These are phyloP conservation scores for Eucalyptus tenuipes DNA, from an alignment of 345 rosid genomes.

Conservation along the genomic window DNA sequence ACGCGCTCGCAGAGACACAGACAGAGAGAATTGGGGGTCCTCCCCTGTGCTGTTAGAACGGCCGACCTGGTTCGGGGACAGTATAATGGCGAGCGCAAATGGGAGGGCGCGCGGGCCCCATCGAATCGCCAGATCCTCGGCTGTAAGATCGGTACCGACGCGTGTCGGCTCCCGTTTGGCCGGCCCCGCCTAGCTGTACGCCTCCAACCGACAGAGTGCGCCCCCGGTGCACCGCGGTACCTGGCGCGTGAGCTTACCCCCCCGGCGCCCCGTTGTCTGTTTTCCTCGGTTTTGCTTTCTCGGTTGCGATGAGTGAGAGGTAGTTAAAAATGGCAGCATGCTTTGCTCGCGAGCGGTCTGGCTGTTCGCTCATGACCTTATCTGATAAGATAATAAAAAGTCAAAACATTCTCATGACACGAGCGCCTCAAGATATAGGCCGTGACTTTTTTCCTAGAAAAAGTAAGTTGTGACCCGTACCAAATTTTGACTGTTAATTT, in stretches of 20 bases:
- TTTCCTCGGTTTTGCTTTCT: background rate
- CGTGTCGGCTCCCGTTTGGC: background rate
- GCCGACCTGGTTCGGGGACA: background rate
- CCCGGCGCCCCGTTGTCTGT: background rate
- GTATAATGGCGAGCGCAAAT: background rate
- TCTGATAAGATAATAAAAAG: background rate
- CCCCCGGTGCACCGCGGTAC: background rate
- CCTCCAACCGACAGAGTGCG: background rate
- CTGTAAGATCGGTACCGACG: background rate
- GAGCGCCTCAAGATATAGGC: background rate
- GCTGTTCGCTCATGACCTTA: background rate
- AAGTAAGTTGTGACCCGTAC: background rate
- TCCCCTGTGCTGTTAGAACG: background rate
- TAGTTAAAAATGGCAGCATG: background rate
- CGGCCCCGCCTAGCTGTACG: background rate
- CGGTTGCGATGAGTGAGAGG: background rate
- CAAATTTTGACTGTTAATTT: background rate
- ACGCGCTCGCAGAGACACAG: background rate
- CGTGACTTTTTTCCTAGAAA: background rate
- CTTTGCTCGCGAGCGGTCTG: background rate
- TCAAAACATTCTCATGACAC: background rate
- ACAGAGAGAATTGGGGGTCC: background rate
- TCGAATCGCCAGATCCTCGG: background rate
- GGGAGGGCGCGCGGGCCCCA: background rate
- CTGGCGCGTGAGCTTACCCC: background rate